A percentile compares a stretch with the other conserved stretches of the same genome.
Conservation (phyloP, 2,329 filamentous ascomycete genomes). For the Pyrenochaeta sp. region DNA sequence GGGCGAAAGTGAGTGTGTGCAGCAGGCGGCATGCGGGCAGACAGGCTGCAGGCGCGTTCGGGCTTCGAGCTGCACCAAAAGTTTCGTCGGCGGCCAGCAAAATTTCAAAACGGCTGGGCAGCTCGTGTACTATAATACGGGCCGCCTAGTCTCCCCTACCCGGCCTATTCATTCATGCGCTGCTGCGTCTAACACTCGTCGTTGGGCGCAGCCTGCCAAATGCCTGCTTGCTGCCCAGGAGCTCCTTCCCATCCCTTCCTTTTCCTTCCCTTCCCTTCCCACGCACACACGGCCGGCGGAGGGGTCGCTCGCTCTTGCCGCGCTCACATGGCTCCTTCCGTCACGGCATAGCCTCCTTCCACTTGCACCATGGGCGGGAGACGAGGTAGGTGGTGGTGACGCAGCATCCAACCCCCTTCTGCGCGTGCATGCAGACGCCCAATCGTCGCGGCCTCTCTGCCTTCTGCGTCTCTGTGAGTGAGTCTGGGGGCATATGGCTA, state of each 20-base stretch:
- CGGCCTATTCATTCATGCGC: slow-evolving; percentile 24
- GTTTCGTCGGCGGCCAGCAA: slow-evolving; percentile 33
- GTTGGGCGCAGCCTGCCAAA: slow-evolving; percentile 33
- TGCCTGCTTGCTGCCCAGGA: slow-evolving; percentile 7
- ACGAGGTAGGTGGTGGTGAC: slow-evolving; percentile 9
- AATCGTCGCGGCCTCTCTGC: not conserved
- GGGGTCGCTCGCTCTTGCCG: not conserved
- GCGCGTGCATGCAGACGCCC: slow-evolving; percentile 12
- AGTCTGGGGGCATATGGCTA: too few relatives aligned
- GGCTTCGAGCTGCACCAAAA: slow-evolving; percentile 31
- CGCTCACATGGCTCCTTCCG: not conserved
- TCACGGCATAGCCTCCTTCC: not conserved
- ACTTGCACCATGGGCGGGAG: not conserved
- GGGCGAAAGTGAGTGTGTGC: slow-evolving; percentile 15
- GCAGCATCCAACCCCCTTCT: slow-evolving; percentile 10
- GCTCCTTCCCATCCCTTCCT: too few relatives aligned
- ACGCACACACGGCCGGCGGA: not conserved
- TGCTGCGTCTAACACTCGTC: slow-evolving; percentile 30
- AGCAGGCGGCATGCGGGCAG: slow-evolving; percentile 13
- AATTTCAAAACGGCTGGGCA: slow-evolving; percentile 32
- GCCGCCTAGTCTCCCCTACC: not conserved
- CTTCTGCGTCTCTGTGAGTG: too few relatives aligned
- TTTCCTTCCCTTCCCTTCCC: too few relatives aligned
- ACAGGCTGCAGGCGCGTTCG: slow-evolving; percentile 32
- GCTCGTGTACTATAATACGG: slow-evolving; percentile 29